Conservation (phyloP, 208 protist genomes). For the Leishmania turanica region DNA sequence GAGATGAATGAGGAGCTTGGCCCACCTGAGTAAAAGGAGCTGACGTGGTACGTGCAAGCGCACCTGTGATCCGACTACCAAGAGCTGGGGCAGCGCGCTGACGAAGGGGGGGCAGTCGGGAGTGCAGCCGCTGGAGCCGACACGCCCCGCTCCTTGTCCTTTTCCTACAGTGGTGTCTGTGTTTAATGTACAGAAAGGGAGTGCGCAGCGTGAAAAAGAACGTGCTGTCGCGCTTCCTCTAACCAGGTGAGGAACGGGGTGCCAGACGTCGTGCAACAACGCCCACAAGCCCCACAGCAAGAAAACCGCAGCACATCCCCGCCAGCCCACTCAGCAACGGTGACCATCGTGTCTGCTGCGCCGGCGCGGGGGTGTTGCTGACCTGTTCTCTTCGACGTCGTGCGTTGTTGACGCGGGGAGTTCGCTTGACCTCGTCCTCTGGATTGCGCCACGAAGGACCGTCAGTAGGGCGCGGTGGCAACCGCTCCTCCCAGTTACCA, state of each 20-base stretch:
- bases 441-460: conserved; percentile 82
- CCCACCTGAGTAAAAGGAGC: background rate
- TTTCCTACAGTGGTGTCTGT: background rate
- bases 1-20: background rate
- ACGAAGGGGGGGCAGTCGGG: background rate
- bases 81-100: background rate
- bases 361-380: conserved; percentile 1
- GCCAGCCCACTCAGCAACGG: conserved; percentile 21
- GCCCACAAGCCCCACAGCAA: conserved; percentile 17
- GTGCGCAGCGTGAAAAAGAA: background rate
- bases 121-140: background rate
- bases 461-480: conserved; percentile 63
- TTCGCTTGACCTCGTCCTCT: conserved; percentile 46
- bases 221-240: background rate
- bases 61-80: background rate
- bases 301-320: conserved; percentile 31
- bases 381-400: conserved; percentile 9
- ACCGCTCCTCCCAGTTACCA: conserved; percentile 70
- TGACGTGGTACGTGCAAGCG: background rate
- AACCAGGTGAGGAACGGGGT: background rate
- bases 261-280: conserved; percentile 19
- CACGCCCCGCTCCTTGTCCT: background rate
- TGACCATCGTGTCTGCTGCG: conserved; percentile 13
- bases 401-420: conserved; percentile 42
- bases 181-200: background rate